phyloP scores from a whole-genome alignment of 345 rosid species.

The Eucalyptus paniculata region DNA sequence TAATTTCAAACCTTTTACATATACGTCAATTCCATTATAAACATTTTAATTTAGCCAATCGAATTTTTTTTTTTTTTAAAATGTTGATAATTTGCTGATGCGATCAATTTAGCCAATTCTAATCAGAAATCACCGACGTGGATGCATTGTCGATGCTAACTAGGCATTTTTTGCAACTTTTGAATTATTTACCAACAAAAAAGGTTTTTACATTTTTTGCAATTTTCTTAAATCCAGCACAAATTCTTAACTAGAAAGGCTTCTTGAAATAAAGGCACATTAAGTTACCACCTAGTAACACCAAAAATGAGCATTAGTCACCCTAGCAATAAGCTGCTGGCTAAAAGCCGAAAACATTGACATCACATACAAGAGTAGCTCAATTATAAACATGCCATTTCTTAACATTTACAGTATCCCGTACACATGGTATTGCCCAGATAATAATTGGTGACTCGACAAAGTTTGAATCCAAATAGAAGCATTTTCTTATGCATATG shows the following conservation, averaged over 20 bases:
- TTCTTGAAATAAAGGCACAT: background rate
- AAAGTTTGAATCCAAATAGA: background rate
- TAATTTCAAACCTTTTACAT: too few relatives aligned
- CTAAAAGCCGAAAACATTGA: background rate
- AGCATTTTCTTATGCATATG: background rate
- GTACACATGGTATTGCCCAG: background rate
- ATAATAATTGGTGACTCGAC: background rate
- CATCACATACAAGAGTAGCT: background rate
- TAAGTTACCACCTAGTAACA: background rate
- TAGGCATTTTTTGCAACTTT: background rate
- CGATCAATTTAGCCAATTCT: fast-evolving
- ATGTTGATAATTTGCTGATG: background rate
- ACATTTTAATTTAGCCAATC: background rate
- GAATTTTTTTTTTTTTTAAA: fast-evolving
- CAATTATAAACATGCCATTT: background rate
- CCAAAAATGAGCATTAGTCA: background rate
- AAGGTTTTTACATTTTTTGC: background rate
- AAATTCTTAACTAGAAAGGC: background rate
- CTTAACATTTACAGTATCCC: background rate
- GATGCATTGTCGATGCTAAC: background rate
- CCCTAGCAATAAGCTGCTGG: background rate
- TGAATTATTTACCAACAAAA: background rate
- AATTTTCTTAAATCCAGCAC: background rate
- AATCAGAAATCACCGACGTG: fast-evolving
- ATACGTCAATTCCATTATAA: fast-evolving